A percentile compares a stretch with the other conserved stretches of the same genome.
Evolutionary conservation across 371 early-diverging fungal genomes (phyloP).

Genomic region (Mortierella sp.): DNA sequence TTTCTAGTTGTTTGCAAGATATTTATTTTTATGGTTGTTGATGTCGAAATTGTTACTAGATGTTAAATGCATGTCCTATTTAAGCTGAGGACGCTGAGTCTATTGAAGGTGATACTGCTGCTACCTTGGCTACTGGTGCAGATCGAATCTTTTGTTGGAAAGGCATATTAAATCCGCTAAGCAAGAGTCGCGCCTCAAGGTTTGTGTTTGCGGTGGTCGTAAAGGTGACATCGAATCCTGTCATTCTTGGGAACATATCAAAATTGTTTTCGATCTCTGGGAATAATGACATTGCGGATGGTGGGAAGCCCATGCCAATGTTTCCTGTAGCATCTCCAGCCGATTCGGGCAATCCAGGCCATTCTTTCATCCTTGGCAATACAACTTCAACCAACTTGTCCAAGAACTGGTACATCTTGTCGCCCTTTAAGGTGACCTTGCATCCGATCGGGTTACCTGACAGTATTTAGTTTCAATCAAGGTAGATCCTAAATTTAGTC

Average conservation of each 20-base stretch:
- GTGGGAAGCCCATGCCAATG: conserved; percentile 87
- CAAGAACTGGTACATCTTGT: conserved; percentile 93
- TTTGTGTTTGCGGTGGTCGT: conserved; percentile 87
- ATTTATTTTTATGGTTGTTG: background rate
- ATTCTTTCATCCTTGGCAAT: conserved; percentile 94
- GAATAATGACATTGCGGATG: conserved; percentile 89
- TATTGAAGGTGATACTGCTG: conserved; percentile 34
- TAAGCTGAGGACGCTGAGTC: conserved; percentile 26
- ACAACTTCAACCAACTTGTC: conserved; percentile 96
- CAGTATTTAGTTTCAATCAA: background rate
- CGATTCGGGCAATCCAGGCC: conserved; percentile 82
- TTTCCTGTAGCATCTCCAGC: conserved; percentile 89
- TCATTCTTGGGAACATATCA: conserved; percentile 90
- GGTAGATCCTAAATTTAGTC: background rate
- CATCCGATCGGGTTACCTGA: conserved; percentile 91
- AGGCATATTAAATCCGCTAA: conserved; percentile 93
- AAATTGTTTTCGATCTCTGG: conserved; percentile 96
- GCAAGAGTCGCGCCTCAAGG: conserved; percentile 83
- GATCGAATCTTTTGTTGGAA: conserved; percentile 64
- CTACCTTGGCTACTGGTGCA: conserved; percentile 37
- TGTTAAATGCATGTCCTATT: background rate
- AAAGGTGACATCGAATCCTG: conserved; percentile 88
- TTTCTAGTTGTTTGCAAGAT: background rate
- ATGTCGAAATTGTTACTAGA: background rate
- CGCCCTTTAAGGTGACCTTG: conserved; percentile 84